Evolutionary conservation across 1,139 yeast species (phyloP), one percentile per base, ranked within the genome.

Genomic region (Wickerhamomyces sp.): DNA sequence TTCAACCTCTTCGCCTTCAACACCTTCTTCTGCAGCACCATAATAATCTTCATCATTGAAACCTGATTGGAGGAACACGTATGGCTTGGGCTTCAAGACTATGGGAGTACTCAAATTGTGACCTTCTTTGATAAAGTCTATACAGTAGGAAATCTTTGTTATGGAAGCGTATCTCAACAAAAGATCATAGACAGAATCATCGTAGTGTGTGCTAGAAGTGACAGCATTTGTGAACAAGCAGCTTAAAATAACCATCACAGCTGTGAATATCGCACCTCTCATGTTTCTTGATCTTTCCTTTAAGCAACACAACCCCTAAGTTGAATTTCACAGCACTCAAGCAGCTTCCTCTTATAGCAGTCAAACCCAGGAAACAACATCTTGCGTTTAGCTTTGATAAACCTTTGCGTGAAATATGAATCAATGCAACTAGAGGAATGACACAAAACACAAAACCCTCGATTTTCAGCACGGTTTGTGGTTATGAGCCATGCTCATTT

Each of bases 141-240:
- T 39, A 33, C 53, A 49, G 31, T 46, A 46, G 12, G 46, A 31
- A 9, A 45, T 31, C 27, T 45, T 46, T 11, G 47, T 39, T 14
- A 46, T 28, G 25, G 39, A 47, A 1, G 51, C 45, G 23, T 45
- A 42, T 29, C 34, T 37, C 14, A 36, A 30, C 29, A 47, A 39
- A 2, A 39, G 21, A 12, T 40, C 38, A 23, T 45, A 48, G n/a
- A 44, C 43, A 7, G 35, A 35, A 16, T 40, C 37, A 15, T 32
- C 40, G 26, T 32, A 37, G n/a, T n/a, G n/a, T n/a, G n/a, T n/a
- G n/a, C n/a, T n/a, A n/a, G n/a, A n/a, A n/a, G n/a, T n/a, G n/a
- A n/a, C n/a, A n/a, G n/a, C n/a, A n/a, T n/a, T n/a, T n/a, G n/a
- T n/a, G n/a, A n/a, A n/a, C n/a, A n/a, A n/a, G n/a, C n/a, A n/a